Base-by-base conservation (phyloP, 139 green algal genomes). In the Chlorella sp. region DNA sequence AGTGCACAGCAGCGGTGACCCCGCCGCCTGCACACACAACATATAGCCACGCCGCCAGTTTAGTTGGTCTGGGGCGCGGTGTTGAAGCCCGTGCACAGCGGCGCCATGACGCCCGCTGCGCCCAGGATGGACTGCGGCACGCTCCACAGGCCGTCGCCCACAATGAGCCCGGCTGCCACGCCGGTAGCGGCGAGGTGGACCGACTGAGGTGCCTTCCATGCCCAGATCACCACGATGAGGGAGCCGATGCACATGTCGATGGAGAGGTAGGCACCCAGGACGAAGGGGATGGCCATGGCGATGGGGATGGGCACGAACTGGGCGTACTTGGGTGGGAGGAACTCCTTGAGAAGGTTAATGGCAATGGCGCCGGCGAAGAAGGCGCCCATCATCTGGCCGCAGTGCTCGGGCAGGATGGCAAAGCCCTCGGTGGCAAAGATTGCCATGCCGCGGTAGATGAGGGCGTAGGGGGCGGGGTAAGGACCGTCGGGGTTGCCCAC, bases 401-500 rank as follows among this genome's bases (percentile, higher is more conserved):
- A 88, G 83, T 88, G 71, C 42, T 73, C 49, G 23, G 83, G 83
- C 69, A 88, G 75, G 34, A 74, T 74, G n/a, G 10, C 59, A 24
- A 80, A 62, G 60, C 79, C 79, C 42, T 72, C 42, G 10, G 69
- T 79, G 24, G 69, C 80, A 62, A 88, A 74, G 1, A 82, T 63
- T 26, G 83, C 73, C 80, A 88, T 88, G 49, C 59, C 75, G 36
- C 83, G 67, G 68, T 82, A 88, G 34, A 88, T 79, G 59, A 74
- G 65, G 10, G 77, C 75, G n/a, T 82, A 88, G 49, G 83, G 83
- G 1, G 78, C 71, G 29, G 71, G 76, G 79, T 86, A 88, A 2
- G 70, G 71, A 0, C 76, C 70, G 36, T 62, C 49, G 5, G 74
- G 74, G 27, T 81, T 67, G 20, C 73, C 73, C 23, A 81, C 76